Conservation (phyloP, 805 yeast genomes). For the Yarrowia alimentaria region DNA sequence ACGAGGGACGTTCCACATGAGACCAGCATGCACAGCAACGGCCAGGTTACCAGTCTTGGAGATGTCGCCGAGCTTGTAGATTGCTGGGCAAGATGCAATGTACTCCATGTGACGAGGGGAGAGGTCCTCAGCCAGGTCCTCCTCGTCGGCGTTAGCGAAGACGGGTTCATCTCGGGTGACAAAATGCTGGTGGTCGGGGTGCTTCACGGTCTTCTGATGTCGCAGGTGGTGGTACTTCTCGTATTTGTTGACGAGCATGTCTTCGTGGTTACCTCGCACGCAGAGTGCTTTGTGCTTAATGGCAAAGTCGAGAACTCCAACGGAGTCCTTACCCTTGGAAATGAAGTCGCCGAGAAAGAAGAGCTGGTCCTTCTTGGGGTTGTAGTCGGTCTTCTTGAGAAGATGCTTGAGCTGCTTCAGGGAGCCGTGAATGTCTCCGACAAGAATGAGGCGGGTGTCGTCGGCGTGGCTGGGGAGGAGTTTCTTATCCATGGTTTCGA, state of each 20-base stretch:
- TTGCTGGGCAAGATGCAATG: constrained; percentile 62
- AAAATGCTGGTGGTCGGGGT: constrained; percentile 29
- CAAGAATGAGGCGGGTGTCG: constrained; percentile 53
- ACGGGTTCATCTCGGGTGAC: neutral
- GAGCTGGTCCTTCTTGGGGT: constrained; percentile 49
- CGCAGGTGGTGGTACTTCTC: constrained; percentile 50
- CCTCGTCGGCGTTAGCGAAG: constrained; percentile 30
- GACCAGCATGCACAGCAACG: constrained; percentile 81
- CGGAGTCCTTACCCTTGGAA: constrained; percentile 77
- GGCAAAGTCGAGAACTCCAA: constrained; percentile 64
- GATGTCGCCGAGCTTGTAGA: constrained; percentile 60
- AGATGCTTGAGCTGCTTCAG: constrained; percentile 54
- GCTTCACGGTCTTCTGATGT: constrained; percentile 29
- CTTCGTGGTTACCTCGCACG: constrained; percentile 87
- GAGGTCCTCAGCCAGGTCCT: constrained; percentile 51
- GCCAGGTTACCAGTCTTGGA: constrained; percentile 43
- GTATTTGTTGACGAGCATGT: constrained; percentile 64
- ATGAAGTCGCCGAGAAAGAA: constrained; percentile 81
- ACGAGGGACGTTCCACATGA: constrained; percentile 57
- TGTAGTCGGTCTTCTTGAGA: constrained; percentile 48
- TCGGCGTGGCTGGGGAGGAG: constrained; percentile 28
- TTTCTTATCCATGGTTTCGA: constrained; percentile 7
- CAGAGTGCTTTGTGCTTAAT: constrained; percentile 61
- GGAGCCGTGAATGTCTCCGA: constrained; percentile 91
- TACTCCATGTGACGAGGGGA: constrained; percentile 60